These are phyloP conservation scores for Thinopyrum elongatum DNA, from an alignment of 176 grass and related monocot genomes.

Conservation along the genomic window DNA sequence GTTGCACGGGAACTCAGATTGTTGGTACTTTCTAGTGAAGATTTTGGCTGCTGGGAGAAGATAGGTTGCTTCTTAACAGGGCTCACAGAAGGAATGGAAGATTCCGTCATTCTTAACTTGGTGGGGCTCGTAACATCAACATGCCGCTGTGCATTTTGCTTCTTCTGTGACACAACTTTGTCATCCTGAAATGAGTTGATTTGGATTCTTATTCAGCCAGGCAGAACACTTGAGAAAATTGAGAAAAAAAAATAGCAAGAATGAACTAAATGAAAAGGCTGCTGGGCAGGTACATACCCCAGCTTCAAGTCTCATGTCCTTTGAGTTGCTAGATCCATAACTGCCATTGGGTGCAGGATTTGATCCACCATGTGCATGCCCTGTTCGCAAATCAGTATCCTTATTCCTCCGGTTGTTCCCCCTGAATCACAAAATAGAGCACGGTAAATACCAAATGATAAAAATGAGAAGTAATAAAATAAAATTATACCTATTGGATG, in stretches of 20 bases:
- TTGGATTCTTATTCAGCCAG: conserved; percentile 23
- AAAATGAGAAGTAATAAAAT: neutral
- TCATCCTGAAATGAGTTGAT: conserved; percentile 64
- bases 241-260: neutral
- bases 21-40: conserved; percentile 36
- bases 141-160: conserved; percentile 47
- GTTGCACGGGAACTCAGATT: conserved; percentile 19
- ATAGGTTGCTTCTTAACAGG: conserved; percentile 51
- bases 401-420: conserved; percentile 61
- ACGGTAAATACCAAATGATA: conserved; percentile 28
- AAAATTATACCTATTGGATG: conserved; percentile 64
- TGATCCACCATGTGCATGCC: conserved; percentile 28
- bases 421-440: conserved; percentile 44
- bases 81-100: conserved; percentile 54
- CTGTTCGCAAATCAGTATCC: conserved; percentile 37
- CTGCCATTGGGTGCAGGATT: conserved; percentile 44
- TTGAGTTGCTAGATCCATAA: conserved; percentile 39
- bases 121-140: conserved; percentile 47
- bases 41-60: conserved; percentile 54
- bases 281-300: conserved; percentile 31
- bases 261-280: conserved; percentile 17
- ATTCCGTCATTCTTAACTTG: conserved; percentile 46
- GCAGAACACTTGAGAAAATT: conserved; percentile 9
- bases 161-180: conserved; percentile 52
- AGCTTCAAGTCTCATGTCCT: conserved; percentile 35